phyloP scores from a whole-genome alignment of 2,329 filamentous ascomycete genomes.

The Knufia petricola region DNA sequence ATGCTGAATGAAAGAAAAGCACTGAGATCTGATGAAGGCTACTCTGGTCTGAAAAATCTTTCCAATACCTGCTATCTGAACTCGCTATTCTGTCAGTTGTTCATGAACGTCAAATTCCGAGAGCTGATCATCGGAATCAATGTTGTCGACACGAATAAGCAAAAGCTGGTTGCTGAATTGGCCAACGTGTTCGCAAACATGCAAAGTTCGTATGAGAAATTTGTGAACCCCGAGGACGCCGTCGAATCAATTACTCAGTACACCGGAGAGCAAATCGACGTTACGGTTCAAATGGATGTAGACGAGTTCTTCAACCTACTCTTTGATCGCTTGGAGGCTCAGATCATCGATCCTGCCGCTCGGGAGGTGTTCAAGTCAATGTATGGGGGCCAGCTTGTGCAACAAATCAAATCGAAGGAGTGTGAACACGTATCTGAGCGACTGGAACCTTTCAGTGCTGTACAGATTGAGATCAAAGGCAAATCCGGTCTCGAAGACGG shows the following conservation, averaged over 20 bases:
- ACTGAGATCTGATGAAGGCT: constrained; percentile 66
- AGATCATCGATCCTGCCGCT: constrained; percentile 57
- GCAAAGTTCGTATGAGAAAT: constrained; percentile 70
- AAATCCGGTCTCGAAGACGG: constrained; percentile 78
- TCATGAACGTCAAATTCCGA: constrained; percentile 87
- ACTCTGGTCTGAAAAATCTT: constrained; percentile 81
- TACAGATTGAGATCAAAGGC: constrained; percentile 93
- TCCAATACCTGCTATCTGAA: constrained; percentile 98
- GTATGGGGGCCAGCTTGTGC: constrained; percentile 83
- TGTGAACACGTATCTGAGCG: constrained; percentile 88
- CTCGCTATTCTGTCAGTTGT: constrained; percentile 85
- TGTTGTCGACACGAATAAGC: constrained; percentile 48
- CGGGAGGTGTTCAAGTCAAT: constrained; percentile 70
- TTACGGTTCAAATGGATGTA: constrained; percentile 90
- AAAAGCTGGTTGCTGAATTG: constrained; percentile 64
- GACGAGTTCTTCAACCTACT: constrained; percentile 95
- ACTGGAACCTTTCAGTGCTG: constrained; percentile 82
- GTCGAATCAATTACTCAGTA: constrained; percentile 71
- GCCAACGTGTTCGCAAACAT: constrained; percentile 75
- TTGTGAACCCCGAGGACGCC: constrained; percentile 61
- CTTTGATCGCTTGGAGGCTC: constrained; percentile 81
- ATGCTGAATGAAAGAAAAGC: constrained; percentile 18
- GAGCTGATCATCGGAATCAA: constrained; percentile 61
- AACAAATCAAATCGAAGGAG: constrained; percentile 91
- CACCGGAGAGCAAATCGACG: constrained; percentile 72